These are phyloP conservation scores for Pezicula radicicola DNA, from an alignment of 2,329 filamentous ascomycete genomes.

Conservation along the genomic window DNA sequence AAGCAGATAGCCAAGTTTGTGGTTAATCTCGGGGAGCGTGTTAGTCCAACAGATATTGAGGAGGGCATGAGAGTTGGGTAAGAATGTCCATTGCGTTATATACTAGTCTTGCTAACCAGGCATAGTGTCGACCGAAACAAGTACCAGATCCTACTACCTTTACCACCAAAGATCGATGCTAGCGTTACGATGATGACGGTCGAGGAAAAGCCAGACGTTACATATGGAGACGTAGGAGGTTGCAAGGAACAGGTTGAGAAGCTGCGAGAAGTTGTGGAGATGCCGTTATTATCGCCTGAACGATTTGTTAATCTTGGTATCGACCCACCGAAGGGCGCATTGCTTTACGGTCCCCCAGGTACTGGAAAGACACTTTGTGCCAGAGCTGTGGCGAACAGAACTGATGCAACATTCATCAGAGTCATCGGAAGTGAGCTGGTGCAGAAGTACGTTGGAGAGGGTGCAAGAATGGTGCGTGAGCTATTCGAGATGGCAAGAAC, in stretches of 20 bases:
- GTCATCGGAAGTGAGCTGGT: constrained; percentile 98
- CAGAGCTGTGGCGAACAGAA: constrained; percentile 94
- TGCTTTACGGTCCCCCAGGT: constrained; percentile 94
- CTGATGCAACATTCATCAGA: constrained; percentile 96
- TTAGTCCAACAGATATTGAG: constrained; percentile 97
- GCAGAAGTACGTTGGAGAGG: constrained; percentile 98
- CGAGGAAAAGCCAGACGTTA: constrained; percentile 98
- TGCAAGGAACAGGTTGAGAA: constrained; percentile 99
- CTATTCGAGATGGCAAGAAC: constrained; percentile 99
- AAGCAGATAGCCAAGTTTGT: constrained; percentile 99
- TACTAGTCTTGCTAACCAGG: background rate
- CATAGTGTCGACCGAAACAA: constrained; percentile 88
- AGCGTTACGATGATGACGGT: constrained; percentile 99
- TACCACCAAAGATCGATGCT: constrained; percentile 97
- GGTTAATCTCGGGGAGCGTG: constrained; percentile 93
- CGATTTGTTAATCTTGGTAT: constrained; percentile 98
- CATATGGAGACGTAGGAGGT: constrained; percentile 96
- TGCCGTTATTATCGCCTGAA: constrained; percentile 94
- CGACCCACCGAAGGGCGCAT: constrained; percentile 94
- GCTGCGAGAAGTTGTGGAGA: constrained; percentile 96
- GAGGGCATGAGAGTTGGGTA: constrained; percentile 96
- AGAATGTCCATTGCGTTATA: constrained; percentile 22
- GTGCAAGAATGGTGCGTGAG: constrained; percentile 96
- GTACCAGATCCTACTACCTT: constrained; percentile 95
- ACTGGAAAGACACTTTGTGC: constrained; percentile 99